Evolutionary conservation across 495 filamentous ascomycete species (phyloP).

Genomic region (Aspergillus bertholletiae): DNA sequence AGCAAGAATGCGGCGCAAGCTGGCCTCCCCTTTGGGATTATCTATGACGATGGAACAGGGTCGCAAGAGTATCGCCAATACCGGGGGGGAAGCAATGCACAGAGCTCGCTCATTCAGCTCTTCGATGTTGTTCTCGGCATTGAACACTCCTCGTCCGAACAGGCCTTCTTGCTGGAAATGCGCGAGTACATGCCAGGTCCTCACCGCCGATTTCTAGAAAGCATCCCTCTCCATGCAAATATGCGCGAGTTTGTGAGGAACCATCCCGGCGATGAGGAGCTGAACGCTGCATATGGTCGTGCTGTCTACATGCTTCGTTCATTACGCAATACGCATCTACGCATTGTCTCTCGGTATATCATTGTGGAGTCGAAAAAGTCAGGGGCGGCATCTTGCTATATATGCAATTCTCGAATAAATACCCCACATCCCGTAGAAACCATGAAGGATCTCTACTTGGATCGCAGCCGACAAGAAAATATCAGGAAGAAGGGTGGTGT

Average conservation of each 20-base stretch:
- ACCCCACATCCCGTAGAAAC: too few species aligned
- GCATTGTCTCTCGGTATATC: slow-evolving; percentile 84
- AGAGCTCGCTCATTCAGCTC: slow-evolving; percentile 81
- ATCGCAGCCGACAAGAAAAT: too few species aligned
- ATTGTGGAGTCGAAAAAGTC: slow-evolving; percentile 29
- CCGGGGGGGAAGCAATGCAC: slow-evolving; percentile 79
- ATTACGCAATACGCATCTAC: slow-evolving; percentile 80
- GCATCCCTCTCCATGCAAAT: slow-evolving; percentile 51
- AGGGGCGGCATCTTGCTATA: not conserved
- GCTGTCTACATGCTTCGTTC: slow-evolving; percentile 71
- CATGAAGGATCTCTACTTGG: too few species aligned
- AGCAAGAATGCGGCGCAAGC: slow-evolving; percentile 83
- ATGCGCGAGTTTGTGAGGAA: slow-evolving; percentile 64
- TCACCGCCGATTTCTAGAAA: slow-evolving; percentile 72
- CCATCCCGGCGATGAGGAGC: slow-evolving; percentile 46
- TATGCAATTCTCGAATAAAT: too few species aligned
- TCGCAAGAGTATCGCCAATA: slow-evolving; percentile 62
- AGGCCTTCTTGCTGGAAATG: slow-evolving; percentile 56
- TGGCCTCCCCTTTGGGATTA: slow-evolving; percentile 71
- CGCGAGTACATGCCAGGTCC: slow-evolving; percentile 84
- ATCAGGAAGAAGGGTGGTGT: too few species aligned
- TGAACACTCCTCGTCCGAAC: slow-evolving; percentile 58
- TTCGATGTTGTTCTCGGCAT: slow-evolving; percentile 78
- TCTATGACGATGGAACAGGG: slow-evolving; percentile 68
- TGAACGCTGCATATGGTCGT: slow-evolving; percentile 71